Evolutionary conservation across 192 early-diverging fungal genomes (phyloP).

Genomic region (Coemansia furcata): DNA sequence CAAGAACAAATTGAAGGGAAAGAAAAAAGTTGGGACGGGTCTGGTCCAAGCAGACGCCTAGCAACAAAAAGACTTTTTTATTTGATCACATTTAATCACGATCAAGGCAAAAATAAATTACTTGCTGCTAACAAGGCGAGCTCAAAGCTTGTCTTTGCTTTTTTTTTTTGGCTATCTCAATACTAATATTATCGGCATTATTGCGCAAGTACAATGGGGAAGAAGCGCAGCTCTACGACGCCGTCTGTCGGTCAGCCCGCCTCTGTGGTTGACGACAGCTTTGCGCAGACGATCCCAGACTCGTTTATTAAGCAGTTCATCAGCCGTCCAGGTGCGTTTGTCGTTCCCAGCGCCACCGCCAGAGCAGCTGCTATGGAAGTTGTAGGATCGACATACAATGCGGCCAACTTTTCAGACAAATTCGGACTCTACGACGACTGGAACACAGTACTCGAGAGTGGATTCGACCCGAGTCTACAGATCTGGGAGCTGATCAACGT

Average conservation of each 20-base stretch:
- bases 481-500: slow-evolving; percentile 93
- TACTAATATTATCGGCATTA: slow-evolving; percentile 4
- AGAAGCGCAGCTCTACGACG: slow-evolving; percentile 8
- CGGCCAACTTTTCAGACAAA: slow-evolving; percentile 42
- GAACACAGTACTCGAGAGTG: slow-evolving; percentile 30
- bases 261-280: neutral
- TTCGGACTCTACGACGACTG: slow-evolving; percentile 50
- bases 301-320: slow-evolving; percentile 42
- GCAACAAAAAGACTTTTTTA: slow-evolving; percentile 21
- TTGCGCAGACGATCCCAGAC: slow-evolving; percentile 28
- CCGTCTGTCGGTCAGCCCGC: neutral
- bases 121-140: neutral
- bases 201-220: slow-evolving; percentile 8
- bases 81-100: slow-evolving; percentile 1
- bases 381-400: slow-evolving; percentile 40
- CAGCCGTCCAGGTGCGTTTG: slow-evolving; percentile 31
- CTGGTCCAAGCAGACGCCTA: no score
- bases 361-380: slow-evolving; percentile 44
- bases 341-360: slow-evolving; percentile 32
- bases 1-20: neutral
- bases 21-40: neutral
- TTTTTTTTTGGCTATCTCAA: neutral
- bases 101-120: neutral
- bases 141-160: neutral
- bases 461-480: slow-evolving; percentile 63